Evolutionary conservation across 2,329 filamentous ascomycete species (phyloP), one percentile per base, ranked within the genome.

Genomic region (Cladobotryum mycophilum): DNA sequence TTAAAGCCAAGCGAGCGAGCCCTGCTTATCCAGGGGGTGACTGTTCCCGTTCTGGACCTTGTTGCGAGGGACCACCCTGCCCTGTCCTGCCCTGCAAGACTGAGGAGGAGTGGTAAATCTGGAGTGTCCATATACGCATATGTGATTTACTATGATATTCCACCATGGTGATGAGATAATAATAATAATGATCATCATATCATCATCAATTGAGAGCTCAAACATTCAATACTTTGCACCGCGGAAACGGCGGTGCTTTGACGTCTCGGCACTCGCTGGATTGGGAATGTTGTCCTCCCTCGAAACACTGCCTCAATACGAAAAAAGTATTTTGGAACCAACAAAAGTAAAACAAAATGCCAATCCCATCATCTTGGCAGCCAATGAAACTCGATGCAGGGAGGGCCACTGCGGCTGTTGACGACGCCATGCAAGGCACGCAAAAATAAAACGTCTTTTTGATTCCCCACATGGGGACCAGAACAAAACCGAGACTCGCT

Each of bases 361-460:
- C 49, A 51, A 51, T 51, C 44, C 43, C 38, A 42, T 37, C 34
- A n/a, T 36, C 35, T 42, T 15, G 38, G 33, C 49, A 44, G 41
- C 49, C 49, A 52, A 52, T 52, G 35, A 41, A 13, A 40, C n/a
- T 14, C 9, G 17, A 13, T 2, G 34, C 42, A 41, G 25, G 48
- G 15, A 40, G n/a, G 42, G 30, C 37, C 49, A 7, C 38, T 41
- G 49, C 40, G 40, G 40, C 40, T 42, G 40, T 42, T 20, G 41
- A 44, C 38, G 45, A 38, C 45, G 45, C 38, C 50, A 52, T 52
- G 50, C 50, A 52, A 49, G 50, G 47, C 50, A 52, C 50, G 33
- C 50, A 46, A 49, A 46, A 46, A 36, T 15, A 34, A 30, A 30
- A 30, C 25, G 25, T 30, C 25, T 30, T 30, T 30, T 30, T 30